A percentile compares a stretch with the other conserved stretches of the same genome.
These are phyloP conservation scores for Effrenium voratum DNA, from an alignment of 73 alveolate genomes.

Conservation along the genomic window DNA sequence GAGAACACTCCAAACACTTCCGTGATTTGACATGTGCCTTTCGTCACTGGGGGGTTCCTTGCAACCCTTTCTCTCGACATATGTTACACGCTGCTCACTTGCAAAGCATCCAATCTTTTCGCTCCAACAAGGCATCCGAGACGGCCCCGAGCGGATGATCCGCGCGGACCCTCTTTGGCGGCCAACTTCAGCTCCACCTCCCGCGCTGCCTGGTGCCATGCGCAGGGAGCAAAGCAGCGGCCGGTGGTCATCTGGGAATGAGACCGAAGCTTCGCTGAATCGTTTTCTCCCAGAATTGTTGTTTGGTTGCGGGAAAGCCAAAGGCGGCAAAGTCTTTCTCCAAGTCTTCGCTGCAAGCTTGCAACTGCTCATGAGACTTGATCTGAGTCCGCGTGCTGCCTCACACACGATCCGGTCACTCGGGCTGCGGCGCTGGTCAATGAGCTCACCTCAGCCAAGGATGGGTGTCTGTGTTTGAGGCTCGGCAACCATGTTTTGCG, in stretches of 20 bases:
- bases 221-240: not conserved
- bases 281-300: not conserved
- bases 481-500: too few species aligned
- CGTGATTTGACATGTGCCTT: too few species aligned
- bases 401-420: too few species aligned
- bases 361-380: too few species aligned
- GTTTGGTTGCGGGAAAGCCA: not conserved
- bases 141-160: not conserved
- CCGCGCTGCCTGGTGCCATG: not conserved
- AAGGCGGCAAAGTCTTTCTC: not conserved
- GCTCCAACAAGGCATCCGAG: not conserved
- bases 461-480: too few species aligned
- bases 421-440: too few species aligned
- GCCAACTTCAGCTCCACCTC: constrained; percentile 9
- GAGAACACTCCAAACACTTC: too few species aligned
- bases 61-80: too few species aligned
- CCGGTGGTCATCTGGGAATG: not conserved
- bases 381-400: too few species aligned
- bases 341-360: too few species aligned
- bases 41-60: too few species aligned
- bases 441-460: too few species aligned
- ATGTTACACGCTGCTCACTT: not conserved
- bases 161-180: not conserved
- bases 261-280: not conserved
- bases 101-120: not conserved